These are phyloP conservation scores for Thielaviopsis ethacetica DNA, from an alignment of 2,329 filamentous ascomycete genomes.

Conservation along the genomic window DNA sequence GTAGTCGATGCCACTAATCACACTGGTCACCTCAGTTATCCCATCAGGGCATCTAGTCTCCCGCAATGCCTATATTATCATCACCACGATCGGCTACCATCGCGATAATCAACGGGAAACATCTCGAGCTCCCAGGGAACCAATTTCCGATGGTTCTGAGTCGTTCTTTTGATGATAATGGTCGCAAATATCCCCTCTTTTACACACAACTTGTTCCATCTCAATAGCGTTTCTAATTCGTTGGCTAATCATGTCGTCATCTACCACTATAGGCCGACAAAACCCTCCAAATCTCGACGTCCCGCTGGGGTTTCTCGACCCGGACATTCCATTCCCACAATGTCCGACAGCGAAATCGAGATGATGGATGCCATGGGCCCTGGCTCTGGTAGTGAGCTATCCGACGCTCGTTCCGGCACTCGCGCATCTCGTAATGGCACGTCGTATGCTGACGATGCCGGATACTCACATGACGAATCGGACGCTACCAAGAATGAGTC, in stretches of 20 bases:
- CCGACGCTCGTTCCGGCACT: conserved; percentile 48
- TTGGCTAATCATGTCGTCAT: conserved; percentile 4
- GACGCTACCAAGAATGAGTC: conserved; percentile 30
- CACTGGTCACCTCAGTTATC: neutral
- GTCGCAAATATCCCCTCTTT: conserved; percentile 5
- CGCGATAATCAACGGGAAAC: conserved; percentile 1
- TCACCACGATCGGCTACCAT: neutral
- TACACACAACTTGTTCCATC: neutral
- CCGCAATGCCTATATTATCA: conserved; percentile 1
- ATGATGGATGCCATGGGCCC: conserved; percentile 16
- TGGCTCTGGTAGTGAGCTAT: conserved; percentile 59
- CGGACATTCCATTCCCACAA: neutral
- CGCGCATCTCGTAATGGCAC: conserved; percentile 25
- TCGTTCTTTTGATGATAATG: neutral
- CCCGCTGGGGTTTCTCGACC: conserved; percentile 2
- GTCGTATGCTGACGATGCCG: conserved; percentile 19
- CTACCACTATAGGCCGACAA: neutral
- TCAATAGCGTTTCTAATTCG: neutral
- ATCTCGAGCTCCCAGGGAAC: neutral
- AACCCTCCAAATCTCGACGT: neutral
- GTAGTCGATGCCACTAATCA: conserved; percentile 2
- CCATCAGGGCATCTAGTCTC: neutral
- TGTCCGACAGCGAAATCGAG: conserved; percentile 11
- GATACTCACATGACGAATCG: conserved; percentile 21
- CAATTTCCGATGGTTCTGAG: neutral